phyloP scores from a whole-genome alignment of 352 stramenopile genomes.

The Plasmopara muralis region DNA sequence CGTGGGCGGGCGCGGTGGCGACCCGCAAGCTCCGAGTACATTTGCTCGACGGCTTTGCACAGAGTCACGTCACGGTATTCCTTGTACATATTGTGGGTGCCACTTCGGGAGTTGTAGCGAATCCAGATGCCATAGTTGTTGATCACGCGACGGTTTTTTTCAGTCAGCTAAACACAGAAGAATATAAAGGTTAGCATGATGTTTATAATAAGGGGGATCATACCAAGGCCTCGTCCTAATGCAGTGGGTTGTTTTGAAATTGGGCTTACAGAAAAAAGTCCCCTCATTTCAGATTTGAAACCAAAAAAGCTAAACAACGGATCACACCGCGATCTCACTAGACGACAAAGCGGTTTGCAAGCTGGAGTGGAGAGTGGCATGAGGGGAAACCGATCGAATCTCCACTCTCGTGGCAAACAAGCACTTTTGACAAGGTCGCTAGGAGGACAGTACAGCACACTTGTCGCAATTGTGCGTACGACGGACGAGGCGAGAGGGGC shows the following conservation, averaged over 20 bases:
- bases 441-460: conserved; percentile 27
- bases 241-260: conserved; percentile 19
- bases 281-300: conserved; percentile 27
- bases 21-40: conserved; percentile 98
- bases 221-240: conserved; percentile 5
- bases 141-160: conserved; percentile 97
- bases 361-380: conserved; percentile 60
- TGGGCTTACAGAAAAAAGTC: conserved; percentile 21
- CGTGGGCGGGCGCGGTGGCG: conserved; percentile 94
- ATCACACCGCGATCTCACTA: conserved; percentile 64
- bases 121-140: conserved; percentile 99
- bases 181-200: conserved; percentile 12
- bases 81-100: conserved; percentile 99
- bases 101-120: conserved; percentile 98
- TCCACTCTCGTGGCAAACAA: conserved; percentile 84
- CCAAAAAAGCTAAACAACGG: conserved; percentile 62
- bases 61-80: conserved; percentile 99
- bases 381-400: conserved; percentile 11
- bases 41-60: conserved; percentile 96
- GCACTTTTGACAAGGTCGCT: conserved; percentile 50
- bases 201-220: not conserved
- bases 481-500: conserved; percentile 11
- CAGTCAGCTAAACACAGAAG: conserved; percentile 71
- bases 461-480: conserved; percentile 1
- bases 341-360: conserved; percentile 75